These are phyloP conservation scores for Candida berthetii DNA, from an alignment of 805 yeast species.

Conservation along the genomic window DNA sequence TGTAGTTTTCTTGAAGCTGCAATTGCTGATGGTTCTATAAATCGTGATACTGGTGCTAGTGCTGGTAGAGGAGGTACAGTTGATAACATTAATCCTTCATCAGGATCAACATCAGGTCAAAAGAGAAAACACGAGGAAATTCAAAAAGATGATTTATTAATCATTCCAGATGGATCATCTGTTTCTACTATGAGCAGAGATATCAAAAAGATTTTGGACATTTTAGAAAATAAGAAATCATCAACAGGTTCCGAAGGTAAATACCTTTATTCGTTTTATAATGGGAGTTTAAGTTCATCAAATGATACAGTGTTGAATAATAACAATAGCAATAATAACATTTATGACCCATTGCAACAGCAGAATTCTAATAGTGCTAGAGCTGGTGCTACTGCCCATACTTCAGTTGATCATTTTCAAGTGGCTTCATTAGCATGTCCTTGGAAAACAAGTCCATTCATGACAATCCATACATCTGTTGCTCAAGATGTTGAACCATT, in stretches of 20 bases:
- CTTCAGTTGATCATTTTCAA: conserved; percentile 30
- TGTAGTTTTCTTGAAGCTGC: conserved; percentile 61
- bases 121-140: no score
- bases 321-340: no score
- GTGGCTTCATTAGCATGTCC: conserved; percentile 38
- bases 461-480: background rate
- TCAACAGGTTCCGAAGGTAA: background rate
- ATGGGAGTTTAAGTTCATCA: background rate
- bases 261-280: background rate
- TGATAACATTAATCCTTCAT: conserved; percentile 10
- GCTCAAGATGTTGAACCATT: background rate
- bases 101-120: background rate
- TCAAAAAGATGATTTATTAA: background rate
- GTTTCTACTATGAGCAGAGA: background rate
- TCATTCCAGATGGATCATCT: background rate
- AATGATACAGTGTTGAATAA: background rate
- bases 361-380: no score
- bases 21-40: no score
- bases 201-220: background rate
- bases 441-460: conserved; percentile 10
- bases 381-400: no score
- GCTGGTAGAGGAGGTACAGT: no score
- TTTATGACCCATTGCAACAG: background rate
- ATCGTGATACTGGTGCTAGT: no score
- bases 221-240: background rate